Evolutionary conservation across 139 green algal species (phyloP), one percentile per base, ranked within the genome.

Genomic region (Pycnococcus provasolii): DNA sequence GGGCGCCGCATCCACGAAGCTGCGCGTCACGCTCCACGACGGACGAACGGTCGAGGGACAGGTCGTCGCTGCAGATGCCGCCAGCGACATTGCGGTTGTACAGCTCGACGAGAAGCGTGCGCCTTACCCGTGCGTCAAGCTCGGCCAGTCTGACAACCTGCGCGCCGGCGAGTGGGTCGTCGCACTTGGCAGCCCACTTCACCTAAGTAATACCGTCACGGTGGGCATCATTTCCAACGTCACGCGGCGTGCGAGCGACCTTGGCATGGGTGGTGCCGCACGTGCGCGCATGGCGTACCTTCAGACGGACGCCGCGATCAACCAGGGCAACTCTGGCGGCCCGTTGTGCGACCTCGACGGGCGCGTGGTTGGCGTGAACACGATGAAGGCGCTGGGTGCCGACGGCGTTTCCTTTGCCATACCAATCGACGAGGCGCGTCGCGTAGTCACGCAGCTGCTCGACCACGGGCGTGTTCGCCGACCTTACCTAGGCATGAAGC

Each of bases 241-340:
- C 54, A 52, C 26, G 9, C 9, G 13, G 60, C 37, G 60, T 59
- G 13, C 9, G 9, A 42, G 13, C 11, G 13, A 60, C 11, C 11
- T 9, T 62, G 57, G 48, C 48, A 55, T 55, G 48, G 9, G 11
- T 55, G 48, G 9, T 11, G 48, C 48, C 9, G 48, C 11, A 55
- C 9, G 48, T 55, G 9, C 48, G 48, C 48, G 61, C 9, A 81
- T 50, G 26, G 77, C 81, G 45, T 83, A 82, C 67, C 76, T 83
- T 7, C 77, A 83, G 45, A 83, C 77, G 15, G 77, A 83, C 47
- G 77, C 77, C 7, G 75, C 75, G 51, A 80, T 81, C 55, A 81
- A 81, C 42, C 73, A 80, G 67, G 77, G 77, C 42, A 81, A 81
- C 75, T 83, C 76, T 4, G 77, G 77, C 9, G 77, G 77, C 3